These are phyloP conservation scores for Aspergillus japonicus DNA, from an alignment of 2,329 filamentous ascomycete species.

Conservation along the genomic window DNA sequence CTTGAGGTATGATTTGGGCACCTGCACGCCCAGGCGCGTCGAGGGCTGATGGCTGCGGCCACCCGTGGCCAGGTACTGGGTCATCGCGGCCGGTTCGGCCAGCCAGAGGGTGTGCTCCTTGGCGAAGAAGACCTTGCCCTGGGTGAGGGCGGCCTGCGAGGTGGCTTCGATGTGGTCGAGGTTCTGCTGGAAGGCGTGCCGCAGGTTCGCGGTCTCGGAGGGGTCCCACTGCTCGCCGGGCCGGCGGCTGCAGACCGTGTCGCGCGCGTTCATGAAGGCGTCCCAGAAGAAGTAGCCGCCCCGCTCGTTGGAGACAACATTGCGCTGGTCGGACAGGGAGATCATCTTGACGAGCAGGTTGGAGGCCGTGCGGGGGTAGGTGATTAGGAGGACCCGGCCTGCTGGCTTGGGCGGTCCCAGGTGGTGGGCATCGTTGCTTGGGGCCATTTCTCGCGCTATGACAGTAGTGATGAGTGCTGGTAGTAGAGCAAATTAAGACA, in stretches of 20 bases:
- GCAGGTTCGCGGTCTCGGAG: neutral
- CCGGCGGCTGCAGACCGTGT: neutral
- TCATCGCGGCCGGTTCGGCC: neutral
- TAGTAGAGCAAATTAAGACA: no score
- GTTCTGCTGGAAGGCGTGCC: neutral
- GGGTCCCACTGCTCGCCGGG: neutral
- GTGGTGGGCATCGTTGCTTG: neutral
- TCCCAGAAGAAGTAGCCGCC: neutral
- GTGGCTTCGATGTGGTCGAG: neutral
- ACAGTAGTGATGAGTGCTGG: neutral
- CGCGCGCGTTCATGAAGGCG: neutral
- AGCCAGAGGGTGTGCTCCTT: neutral
- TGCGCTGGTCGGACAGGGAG: constrained; percentile 6
- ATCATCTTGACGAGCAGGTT: constrained; percentile 9
- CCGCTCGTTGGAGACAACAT: neutral
- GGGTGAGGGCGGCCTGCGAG: neutral
- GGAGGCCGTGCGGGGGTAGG: constrained; percentile 11
- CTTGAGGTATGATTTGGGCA: neutral
- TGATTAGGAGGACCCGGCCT: neutral
- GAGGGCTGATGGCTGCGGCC: no score
- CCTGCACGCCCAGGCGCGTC: neutral
- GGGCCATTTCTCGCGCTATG: neutral
- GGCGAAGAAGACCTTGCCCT: neutral
- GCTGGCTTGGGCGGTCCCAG: neutral
- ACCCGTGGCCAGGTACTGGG: neutral